A percentile compares a stretch with the other conserved stretches of the same genome.
These are phyloP conservation scores for Saitozyma podzolica DNA, from an alignment of 768 basidiomycete genomes.

Conservation along the genomic window DNA sequence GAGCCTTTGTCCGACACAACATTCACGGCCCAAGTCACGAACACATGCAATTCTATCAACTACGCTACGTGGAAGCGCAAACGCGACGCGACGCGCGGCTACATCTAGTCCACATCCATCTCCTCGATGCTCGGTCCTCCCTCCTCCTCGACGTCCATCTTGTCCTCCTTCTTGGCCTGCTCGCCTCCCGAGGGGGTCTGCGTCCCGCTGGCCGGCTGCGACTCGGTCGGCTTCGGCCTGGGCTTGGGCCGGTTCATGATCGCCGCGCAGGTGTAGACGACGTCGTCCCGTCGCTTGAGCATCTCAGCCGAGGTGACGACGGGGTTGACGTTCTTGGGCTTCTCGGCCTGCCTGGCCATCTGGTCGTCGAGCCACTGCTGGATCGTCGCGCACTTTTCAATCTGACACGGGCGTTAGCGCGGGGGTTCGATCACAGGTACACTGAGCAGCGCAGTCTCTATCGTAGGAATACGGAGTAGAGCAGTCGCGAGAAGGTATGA, in stretches of 20 bases:
- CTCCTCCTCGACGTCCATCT: conserved; percentile 33
- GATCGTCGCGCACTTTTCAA: conserved; percentile 85
- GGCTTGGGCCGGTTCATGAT: conserved; percentile 93
- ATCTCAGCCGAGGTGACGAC: conserved; percentile 79
- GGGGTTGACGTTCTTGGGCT: conserved; percentile 83
- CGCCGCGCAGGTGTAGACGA: conserved; percentile 82
- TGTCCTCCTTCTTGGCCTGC: conserved; percentile 39
- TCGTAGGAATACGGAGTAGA: too few species aligned
- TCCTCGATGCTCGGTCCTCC: conserved; percentile 43
- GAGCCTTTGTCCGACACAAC: too few species aligned
- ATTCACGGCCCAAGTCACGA: too few species aligned
- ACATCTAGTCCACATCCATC: conserved; percentile 52
- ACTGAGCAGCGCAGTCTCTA: too few species aligned
- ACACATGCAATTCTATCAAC: too few species aligned
- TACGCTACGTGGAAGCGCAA: too few species aligned
- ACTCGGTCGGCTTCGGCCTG: conserved; percentile 61
- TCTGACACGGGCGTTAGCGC: conserved; percentile 53
- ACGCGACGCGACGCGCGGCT: too few species aligned
- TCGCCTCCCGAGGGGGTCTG: conserved; percentile 45
- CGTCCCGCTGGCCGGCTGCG: conserved; percentile 21
- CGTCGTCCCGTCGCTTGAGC: conserved; percentile 85
- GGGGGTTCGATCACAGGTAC: too few species aligned
- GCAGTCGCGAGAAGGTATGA: too few species aligned
- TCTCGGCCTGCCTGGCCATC: conserved; percentile 79
- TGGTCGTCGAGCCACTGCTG: conserved; percentile 97